Evolutionary conservation across 225 moss, liverwort and hornwort species (phyloP), one percentile per base, ranked within the genome.

Genomic region (Neckera pumila): DNA sequence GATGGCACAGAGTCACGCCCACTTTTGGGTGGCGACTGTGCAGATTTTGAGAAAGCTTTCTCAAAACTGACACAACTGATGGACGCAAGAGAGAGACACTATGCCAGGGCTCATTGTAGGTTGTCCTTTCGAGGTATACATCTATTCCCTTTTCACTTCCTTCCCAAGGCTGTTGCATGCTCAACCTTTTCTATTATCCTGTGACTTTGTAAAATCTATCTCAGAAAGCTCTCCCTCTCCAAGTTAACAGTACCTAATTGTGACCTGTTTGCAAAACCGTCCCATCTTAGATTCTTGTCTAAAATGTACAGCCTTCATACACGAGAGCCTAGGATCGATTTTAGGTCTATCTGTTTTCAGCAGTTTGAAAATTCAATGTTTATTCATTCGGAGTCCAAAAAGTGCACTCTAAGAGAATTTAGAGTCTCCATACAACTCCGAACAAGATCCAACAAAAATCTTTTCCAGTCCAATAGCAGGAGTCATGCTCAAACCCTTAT

Each of bases 1-100:
- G 98, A 94, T 22, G 96, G 97, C 70, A 89, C 95, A 21, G 93
- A 96, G 49, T 96, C 96, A 18, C 94, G 98, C 65, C 98, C 98
- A 15, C 93, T 99, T 10, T 81, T 99, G 88, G 95, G 89, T 38
- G 76, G 69, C 51, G 95, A 90, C 59, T 89, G 84, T 51, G 87
- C 90, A 38, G 92, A 94, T 86, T 91, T 90, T 77, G 91, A 97
- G 85, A 90, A 92, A 85, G 97, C 93, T 31, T 63, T 95, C 38
- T 81, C 82, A 17, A 94, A 94, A 65, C 76, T 99, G 14, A 83
- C 93, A 36, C 79, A 69, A 71, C 76, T 99, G 43, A 92, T 95
- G 89, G 88, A 92, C 19, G 90, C 89, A 71, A 89, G 98, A 80
- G 90, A 85, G 83, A 87, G 81, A 23, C 89, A 93, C 65, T 99